Percentiles rank a stretch among this genome's conserved stretches.
Conservation (phyloP, 2,329 filamentous ascomycete species). For the Calycina herbarum region DNA sequence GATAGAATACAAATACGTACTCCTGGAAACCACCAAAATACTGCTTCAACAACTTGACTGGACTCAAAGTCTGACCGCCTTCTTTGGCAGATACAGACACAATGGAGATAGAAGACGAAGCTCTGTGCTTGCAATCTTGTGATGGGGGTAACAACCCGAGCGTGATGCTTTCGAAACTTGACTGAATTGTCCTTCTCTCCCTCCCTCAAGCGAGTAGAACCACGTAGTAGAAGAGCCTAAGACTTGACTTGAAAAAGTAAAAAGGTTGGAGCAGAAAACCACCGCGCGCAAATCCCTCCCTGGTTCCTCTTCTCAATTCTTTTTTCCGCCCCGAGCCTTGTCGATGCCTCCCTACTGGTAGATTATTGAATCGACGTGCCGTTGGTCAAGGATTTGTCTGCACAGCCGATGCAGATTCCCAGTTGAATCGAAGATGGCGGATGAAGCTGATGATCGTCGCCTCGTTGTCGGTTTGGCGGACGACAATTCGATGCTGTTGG, state of each 20-base stretch:
- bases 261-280: conserved; percentile 12
- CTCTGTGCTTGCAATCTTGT: conserved; percentile 60
- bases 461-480: background rate
- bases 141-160: conserved; percentile 20
- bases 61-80: conserved; percentile 37
- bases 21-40: conserved; percentile 33
- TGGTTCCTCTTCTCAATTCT: background rate
- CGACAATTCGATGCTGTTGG: background rate
- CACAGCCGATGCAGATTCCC: background rate
- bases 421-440: background rate
- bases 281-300: conserved; percentile 1
- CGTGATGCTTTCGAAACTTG: conserved; percentile 30
- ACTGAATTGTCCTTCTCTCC: conserved; percentile 19
- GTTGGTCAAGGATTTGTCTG: background rate
- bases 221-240: conserved; percentile 23
- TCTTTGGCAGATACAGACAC: conserved; percentile 38
- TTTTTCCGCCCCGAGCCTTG: conserved; percentile 11
- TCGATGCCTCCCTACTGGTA: background rate
- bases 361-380: background rate
- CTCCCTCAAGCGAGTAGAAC: conserved; percentile 19
- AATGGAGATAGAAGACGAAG: conserved; percentile 57
- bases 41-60: conserved; percentile 34
- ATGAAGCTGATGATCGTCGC: conserved; percentile 6
- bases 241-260: conserved; percentile 28
- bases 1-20: conserved; percentile 42